Evolutionary conservation across 768 basidiomycete species (phyloP), one percentile per base, ranked within the genome.

Genomic region (Termitomyces sp.): DNA sequence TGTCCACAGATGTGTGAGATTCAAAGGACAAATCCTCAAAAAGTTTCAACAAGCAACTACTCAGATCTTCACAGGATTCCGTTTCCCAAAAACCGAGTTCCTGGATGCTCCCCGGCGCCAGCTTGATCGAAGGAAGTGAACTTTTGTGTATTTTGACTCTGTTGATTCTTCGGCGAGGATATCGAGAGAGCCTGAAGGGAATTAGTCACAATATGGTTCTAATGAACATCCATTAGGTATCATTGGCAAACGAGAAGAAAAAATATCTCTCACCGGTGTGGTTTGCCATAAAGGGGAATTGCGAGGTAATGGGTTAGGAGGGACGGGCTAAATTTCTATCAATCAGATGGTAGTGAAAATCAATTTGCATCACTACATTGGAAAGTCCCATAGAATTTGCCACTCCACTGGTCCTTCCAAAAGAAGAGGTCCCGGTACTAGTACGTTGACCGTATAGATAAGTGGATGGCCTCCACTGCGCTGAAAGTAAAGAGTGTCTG

Each of bases 121-220:
- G 2, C 9, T 7, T 37, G 45, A 46, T 55, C 55, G 3, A 41
- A 55, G 8, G 42, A 28, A 16, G n/a, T 10, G 31, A 46, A 36
- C 26, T 16, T 55, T n/a, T 16, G 41, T 26, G 31, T 31, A 26
- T 46, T 55, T 34, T n/a, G 34, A 24, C 26, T 37, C 24, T 16
- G 50, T 26, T 37, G 36, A 37, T 5, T 24, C 36, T 41, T 41
- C 6, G 5, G 9, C 16, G 51, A 52, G 18, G 51, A 41, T 7
- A 6, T 44, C 13, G 42, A 22, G 28, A 29, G 33, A 26, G 29
- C 31, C 1, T 34, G 20, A 55, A 56, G 29, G 5, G 55, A 56
- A 41, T 56, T 56, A 7, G 48, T n/a, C 12, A 56, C 18, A 24
- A 31, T 50, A 8, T n/a, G 37, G 22, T 56, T 56, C 55, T 56